Evolutionary conservation across 2,329 filamentous ascomycete genomes (phyloP).

Genomic region (Aaosphaeria arxii): DNA sequence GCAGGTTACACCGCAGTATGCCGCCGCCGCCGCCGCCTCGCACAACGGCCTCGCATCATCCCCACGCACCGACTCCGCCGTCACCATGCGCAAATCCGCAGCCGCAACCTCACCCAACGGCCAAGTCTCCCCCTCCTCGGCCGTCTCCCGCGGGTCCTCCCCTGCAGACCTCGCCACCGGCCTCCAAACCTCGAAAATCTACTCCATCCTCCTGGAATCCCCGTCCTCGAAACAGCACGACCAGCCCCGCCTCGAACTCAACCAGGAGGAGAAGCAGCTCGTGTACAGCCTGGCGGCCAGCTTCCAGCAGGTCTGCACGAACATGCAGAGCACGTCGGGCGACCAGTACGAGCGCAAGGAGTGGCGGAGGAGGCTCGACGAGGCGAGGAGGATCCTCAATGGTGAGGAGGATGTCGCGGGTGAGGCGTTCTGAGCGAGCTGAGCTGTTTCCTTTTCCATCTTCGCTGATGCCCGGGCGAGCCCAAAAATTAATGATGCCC

Average conservation of each 20-base stretch:
- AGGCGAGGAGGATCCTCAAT: constrained; percentile 70
- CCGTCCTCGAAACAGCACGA: constrained; percentile 9
- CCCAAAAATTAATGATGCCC: too few species aligned
- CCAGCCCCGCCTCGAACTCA: constrained; percentile 39
- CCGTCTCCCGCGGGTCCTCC: constrained; percentile 21
- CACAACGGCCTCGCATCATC: constrained; percentile 16
- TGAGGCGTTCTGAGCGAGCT: constrained; percentile 22
- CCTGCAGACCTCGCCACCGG: constrained; percentile 26
- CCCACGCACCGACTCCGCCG: constrained; percentile 30
- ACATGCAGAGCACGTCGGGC: constrained; percentile 48
- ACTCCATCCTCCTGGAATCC: constrained; percentile 41
- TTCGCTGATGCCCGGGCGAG: too few species aligned
- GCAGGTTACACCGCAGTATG: constrained; percentile 12
- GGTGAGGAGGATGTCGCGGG: constrained; percentile 48
- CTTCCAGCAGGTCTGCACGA: constrained; percentile 52
- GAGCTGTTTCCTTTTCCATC: too few species aligned
- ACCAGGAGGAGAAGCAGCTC: constrained; percentile 55
- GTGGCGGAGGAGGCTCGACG: constrained; percentile 70
- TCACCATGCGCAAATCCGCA: constrained; percentile 26
- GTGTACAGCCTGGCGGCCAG: constrained; percentile 50
- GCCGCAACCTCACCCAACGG: constrained; percentile 19
- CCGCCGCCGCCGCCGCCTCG: background rate
- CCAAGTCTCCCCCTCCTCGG: background rate
- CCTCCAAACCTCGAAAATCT: constrained; percentile 39
- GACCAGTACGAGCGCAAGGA: constrained; percentile 58